Evolutionary conservation across 257 asterid species (phyloP), one percentile per base, ranked within the genome.

Genomic region (Nicotiana undulata): DNA sequence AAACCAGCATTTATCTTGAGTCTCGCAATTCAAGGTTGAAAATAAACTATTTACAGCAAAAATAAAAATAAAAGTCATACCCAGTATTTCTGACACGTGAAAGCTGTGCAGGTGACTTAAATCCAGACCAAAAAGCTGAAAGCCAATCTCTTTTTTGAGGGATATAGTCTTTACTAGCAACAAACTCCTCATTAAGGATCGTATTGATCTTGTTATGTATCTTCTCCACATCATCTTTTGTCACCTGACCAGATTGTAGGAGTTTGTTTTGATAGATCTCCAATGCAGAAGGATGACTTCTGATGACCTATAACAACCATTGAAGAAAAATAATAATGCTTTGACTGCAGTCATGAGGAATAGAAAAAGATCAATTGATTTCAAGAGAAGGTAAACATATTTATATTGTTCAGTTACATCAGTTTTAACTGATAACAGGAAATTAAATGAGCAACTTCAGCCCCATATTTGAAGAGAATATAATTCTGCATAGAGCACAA

Each of bases 91-190:
- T 90, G 64, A 92, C 87, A 67, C 97, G 98, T 78, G 98, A 94
- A 83, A 94, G 93, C 88, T 94, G 98, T 63, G 90, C 96, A 40
- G 97, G 98, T 82, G 98, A 94, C 90, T 94, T 94, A 88, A 94
- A 94, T 63, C 98, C 97, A 81, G 89, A 74, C 98, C 98, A 94
- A 83, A 90, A 94, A 63, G 98, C 98, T 70, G 99, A 93, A 87
- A 95, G 99, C 98, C 99, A 95, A 90, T 95, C 98, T 86, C 99
- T 89, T 82, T 90, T 90, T 82, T 91, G 89, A 34, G 99, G 94
- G 65, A 93, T 86, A 79, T 93, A 91, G 68, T 90, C 98, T 88
- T 95, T 95, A 92, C 97, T 95, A 89, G 99, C 95, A 85, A 89
- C 61, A 86, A 93, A 93, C 86, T 95, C 99, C 86, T 92, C 99